Percentiles rank a stretch among this genome's conserved stretches.
These are phyloP conservation scores for Excoecaria cochinchinensis DNA, from an alignment of 345 rosid genomes.

Conservation along the genomic window DNA sequence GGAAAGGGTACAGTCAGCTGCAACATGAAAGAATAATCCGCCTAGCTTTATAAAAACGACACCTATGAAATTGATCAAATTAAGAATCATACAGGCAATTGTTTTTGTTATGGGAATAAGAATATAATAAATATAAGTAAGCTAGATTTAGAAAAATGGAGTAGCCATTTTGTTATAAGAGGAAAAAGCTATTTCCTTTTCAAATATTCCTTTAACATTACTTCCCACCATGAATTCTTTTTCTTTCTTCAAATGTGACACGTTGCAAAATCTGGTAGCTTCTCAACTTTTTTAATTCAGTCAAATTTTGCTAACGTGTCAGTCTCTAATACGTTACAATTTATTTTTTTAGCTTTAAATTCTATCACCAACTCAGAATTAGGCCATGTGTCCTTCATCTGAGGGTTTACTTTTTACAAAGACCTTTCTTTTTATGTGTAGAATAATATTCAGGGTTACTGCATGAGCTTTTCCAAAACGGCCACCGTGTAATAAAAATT, in stretches of 20 bases:
- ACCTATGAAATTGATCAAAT: not conserved
- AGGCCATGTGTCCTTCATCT: no score
- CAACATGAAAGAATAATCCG: not conserved
- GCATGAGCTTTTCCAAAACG: no score
- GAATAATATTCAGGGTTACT: no score
- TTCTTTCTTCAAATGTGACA: not conserved
- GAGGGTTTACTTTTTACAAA: no score
- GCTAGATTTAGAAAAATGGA: not conserved
- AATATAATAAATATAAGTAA: no score
- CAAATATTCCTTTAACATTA: not conserved
- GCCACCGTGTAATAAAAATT: no score
- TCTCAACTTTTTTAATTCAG: not conserved
- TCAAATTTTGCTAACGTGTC: not conserved
- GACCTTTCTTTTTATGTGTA: no score
- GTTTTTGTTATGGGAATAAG: not conserved
- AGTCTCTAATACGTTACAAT: not conserved
- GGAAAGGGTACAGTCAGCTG: no score
- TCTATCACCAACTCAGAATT: no score
- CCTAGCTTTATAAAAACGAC: not conserved
- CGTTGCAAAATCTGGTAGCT: not conserved
- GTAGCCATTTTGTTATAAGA: not conserved
- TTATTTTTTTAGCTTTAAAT: no score
- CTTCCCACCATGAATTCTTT: not conserved
- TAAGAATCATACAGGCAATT: no score
- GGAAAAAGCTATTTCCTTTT: not conserved